Evolutionary conservation across 2,329 filamentous ascomycete species (phyloP).

Genomic region (Neonectria faginata): DNA sequence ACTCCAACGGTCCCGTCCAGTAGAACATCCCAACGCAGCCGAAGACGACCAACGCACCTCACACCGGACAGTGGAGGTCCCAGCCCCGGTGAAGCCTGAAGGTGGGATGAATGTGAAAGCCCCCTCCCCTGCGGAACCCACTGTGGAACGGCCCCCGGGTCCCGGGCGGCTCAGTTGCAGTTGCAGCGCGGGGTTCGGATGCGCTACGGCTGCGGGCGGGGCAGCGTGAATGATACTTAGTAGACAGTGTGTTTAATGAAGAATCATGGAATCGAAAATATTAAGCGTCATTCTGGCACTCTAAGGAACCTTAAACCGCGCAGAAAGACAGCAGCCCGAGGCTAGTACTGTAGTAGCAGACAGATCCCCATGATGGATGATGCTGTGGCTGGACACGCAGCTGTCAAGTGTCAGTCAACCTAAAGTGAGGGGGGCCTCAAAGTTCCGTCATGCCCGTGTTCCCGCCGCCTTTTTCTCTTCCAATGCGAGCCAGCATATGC

Average conservation of each 20-base stretch:
- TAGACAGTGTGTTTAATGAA: background rate
- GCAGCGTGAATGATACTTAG: background rate
- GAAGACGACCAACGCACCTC: background rate
- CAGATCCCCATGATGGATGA: background rate
- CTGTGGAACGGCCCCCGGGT: conserved; percentile 24
- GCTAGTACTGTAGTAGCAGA: no score
- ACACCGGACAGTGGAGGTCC: background rate
- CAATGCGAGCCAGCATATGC: conserved; percentile 4
- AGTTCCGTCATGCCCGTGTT: background rate
- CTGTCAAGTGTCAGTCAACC: background rate
- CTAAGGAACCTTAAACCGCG: background rate
- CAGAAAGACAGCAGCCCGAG: background rate
- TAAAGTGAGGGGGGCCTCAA: background rate
- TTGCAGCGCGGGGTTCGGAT: conserved; percentile 43
- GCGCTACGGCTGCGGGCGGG: conserved; percentile 35
- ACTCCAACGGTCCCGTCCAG: background rate
- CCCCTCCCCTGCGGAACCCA: conserved; percentile 16
- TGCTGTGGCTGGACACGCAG: conserved; percentile 1
- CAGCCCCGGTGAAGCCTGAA: conserved; percentile 10
- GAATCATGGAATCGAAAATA: background rate
- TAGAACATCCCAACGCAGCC: background rate
- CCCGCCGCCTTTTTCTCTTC: background rate
- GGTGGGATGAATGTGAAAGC: background rate
- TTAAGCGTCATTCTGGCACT: background rate
- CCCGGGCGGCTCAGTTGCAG: conserved; percentile 27